A percentile compares a stretch with the other conserved stretches of the same genome.
These are phyloP conservation scores for Talaromyces sp. DNA, from an alignment of 2,329 filamentous ascomycete species.

Conservation along the genomic window DNA sequence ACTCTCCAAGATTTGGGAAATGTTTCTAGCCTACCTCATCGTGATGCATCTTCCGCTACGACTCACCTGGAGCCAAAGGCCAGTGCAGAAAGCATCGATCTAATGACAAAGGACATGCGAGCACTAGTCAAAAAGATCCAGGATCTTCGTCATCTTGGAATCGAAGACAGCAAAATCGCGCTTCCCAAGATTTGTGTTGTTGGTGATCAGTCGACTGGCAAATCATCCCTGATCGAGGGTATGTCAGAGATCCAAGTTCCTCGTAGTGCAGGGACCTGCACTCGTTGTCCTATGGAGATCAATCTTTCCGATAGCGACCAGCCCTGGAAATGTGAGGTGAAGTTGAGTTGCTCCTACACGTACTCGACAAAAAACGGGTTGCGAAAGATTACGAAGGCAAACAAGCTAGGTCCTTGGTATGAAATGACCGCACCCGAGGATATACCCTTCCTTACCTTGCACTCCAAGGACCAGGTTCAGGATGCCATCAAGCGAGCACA, in stretches of 20 bases:
- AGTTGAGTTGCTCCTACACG: slow-evolving; percentile 62
- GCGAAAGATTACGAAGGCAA: slow-evolving; percentile 48
- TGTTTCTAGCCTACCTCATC: neutral
- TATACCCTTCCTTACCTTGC: slow-evolving; percentile 61
- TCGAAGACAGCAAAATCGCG: slow-evolving; percentile 63
- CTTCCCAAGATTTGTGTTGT: slow-evolving; percentile 78
- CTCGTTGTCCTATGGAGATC: slow-evolving; percentile 76
- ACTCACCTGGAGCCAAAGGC: neutral
- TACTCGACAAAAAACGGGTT: slow-evolving; percentile 41
- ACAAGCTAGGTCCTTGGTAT: slow-evolving; percentile 65
- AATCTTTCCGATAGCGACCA: slow-evolving; percentile 57
- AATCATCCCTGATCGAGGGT: slow-evolving; percentile 64
- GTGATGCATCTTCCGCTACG: neutral
- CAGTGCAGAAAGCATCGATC: slow-evolving; percentile 24
- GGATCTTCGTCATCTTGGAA: slow-evolving; percentile 67
- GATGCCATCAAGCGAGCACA: slow-evolving; percentile 70
- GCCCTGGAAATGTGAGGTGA: slow-evolving; percentile 65
- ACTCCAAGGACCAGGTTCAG: slow-evolving; percentile 61
- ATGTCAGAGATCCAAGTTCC: slow-evolving; percentile 68
- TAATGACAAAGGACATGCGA: slow-evolving; percentile 35
- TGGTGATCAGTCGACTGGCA: slow-evolving; percentile 81
- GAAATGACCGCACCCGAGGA: slow-evolving; percentile 44
- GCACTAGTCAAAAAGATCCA: slow-evolving; percentile 40
- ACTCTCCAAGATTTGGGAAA: neutral
- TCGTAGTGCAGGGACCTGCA: slow-evolving; percentile 69